These are phyloP conservation scores for Coemansia sp. DNA, from an alignment of 192 early-diverging fungal species.

Conservation along the genomic window DNA sequence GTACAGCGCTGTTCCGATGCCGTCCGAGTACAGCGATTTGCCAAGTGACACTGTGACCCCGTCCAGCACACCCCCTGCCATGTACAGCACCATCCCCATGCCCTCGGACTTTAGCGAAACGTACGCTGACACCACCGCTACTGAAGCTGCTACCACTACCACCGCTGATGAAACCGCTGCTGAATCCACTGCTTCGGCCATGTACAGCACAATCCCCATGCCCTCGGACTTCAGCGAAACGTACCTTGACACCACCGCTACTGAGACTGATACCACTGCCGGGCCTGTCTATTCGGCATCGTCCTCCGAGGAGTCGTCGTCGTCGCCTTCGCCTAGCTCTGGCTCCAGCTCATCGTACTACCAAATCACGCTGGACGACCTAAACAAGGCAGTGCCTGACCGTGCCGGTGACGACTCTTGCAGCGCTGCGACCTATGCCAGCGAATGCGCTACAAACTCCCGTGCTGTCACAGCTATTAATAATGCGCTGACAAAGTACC, in stretches of 20 bases:
- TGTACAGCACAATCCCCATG: constrained; percentile 1
- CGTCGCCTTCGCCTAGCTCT: background rate
- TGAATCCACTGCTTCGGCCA: background rate
- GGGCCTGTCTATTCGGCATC: too few relatives aligned
- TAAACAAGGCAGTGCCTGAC: constrained; percentile 12
- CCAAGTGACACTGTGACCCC: background rate
- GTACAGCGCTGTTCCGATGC: background rate
- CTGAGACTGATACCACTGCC: background rate
- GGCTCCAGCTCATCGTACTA: background rate
- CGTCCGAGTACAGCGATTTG: background rate
- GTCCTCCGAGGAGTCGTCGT: background rate
- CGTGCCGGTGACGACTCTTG: constrained; percentile 15
- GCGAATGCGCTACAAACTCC: constrained; percentile 25
- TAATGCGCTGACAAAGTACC: constrained; percentile 24
- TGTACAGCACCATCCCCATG: constrained; percentile 17
- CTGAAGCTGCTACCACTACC: constrained; percentile 7
- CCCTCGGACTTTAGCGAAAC: constrained; percentile 5
- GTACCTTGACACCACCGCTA: background rate
- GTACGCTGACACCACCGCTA: background rate
- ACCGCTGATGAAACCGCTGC: background rate
- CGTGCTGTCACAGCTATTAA: constrained; percentile 21
- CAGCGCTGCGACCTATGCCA: background rate
- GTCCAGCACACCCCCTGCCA: background rate
- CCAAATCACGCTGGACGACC: constrained; percentile 19
- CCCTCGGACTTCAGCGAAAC: constrained; percentile 1